phyloP scores from a whole-genome alignment of 108 stramenopile species.

The Cylindrotheca closterium region DNA sequence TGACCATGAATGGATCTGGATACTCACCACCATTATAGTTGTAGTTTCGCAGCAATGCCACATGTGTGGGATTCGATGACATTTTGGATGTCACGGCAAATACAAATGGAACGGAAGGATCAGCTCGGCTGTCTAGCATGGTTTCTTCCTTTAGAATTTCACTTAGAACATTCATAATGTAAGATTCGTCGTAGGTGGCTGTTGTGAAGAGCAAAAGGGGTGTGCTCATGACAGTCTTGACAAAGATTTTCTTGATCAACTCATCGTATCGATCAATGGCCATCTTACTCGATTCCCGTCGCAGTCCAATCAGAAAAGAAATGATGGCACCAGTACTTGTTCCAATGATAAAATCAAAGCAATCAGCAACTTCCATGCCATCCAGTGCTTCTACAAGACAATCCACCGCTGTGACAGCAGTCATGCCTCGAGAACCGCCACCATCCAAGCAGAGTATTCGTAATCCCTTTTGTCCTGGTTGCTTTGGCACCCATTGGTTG shows the following conservation, averaged over 20 bases:
- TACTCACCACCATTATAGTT: constrained; percentile 81
- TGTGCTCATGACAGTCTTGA: constrained; percentile 68
- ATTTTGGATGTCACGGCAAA: constrained; percentile 79
- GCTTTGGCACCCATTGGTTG: constrained; percentile 81
- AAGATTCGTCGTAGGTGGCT: constrained; percentile 81
- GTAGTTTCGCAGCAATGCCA: constrained; percentile 81
- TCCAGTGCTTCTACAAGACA: constrained; percentile 64
- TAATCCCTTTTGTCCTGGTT: constrained; percentile 65
- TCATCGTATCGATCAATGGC: constrained; percentile 76
- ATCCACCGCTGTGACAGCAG: constrained; percentile 65
- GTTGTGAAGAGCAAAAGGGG: constrained; percentile 82
- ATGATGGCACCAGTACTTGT: constrained; percentile 88
- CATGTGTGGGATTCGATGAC: constrained; percentile 72
- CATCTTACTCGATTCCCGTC: constrained; percentile 61
- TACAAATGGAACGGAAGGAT: constrained; percentile 62
- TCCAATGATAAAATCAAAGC: constrained; percentile 83
- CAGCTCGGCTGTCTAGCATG: constrained; percentile 81
- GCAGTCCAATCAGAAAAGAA: constrained; percentile 68
- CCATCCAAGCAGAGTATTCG: constrained; percentile 67
- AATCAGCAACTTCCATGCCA: constrained; percentile 71
- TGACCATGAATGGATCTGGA: constrained; percentile 67
- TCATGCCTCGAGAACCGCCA: constrained; percentile 80
- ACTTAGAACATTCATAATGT: constrained; percentile 71
- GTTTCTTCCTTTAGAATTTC: constrained; percentile 67
- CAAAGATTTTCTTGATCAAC: constrained; percentile 75